These are phyloP conservation scores for Canavalia ensiformis DNA, from an alignment of 306 rosid genomes.

Conservation along the genomic window DNA sequence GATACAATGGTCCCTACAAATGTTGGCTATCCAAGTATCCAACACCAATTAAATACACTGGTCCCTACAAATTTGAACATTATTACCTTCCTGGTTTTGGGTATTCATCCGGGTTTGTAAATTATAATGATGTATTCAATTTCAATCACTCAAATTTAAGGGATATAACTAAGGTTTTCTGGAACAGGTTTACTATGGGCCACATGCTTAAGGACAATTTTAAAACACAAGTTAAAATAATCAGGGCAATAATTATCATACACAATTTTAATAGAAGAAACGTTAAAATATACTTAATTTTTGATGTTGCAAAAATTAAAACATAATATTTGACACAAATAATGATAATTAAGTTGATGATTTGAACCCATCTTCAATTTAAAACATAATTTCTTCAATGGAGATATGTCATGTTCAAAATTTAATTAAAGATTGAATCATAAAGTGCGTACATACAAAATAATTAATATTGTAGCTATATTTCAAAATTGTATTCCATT, in stretches of 20 bases:
- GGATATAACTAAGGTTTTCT: no score
- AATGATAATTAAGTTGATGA: no score
- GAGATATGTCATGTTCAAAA: no score
- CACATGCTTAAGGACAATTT: neutral
- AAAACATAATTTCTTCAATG: no score
- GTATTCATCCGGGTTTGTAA: neutral
- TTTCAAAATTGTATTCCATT: no score
- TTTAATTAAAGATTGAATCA: no score
- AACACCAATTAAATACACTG: neutral
- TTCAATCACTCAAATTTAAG: no score
- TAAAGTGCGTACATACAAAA: no score
- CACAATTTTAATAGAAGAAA: neutral
- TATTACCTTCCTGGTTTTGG: neutral
- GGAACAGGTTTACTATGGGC: neutral
- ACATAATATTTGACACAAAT: slow-evolving; percentile 38
- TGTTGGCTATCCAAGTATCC: neutral
- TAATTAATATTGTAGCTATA: no score
- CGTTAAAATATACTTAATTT: slow-evolving; percentile 22
- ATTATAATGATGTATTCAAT: no score
- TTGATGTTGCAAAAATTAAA: slow-evolving; percentile 21
- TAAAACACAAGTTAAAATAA: neutral
- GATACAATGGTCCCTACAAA: neutral
- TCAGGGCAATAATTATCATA: neutral
- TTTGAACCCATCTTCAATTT: no score
- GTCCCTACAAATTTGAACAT: neutral